Evolutionary conservation across 345 rosid genomes (phyloP).

Genomic region (Acer campestre): DNA sequence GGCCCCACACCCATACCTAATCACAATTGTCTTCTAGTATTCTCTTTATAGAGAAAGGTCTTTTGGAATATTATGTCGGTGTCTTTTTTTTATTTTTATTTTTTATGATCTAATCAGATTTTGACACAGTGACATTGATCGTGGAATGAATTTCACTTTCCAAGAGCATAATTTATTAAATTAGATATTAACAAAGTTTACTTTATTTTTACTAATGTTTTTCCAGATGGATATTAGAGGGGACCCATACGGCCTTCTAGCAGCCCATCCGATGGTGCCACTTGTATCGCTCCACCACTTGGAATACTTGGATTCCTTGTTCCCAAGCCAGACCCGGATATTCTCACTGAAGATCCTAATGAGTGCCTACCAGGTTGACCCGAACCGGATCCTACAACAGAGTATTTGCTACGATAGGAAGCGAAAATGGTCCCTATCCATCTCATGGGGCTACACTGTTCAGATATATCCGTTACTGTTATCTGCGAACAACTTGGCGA

Average conservation of each 20-base stretch:
- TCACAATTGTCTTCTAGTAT: too few relatives aligned
- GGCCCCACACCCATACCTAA: too few relatives aligned
- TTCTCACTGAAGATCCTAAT: slow-evolving; percentile 55
- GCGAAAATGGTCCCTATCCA: slow-evolving; percentile 69
- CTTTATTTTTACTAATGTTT: not conserved
- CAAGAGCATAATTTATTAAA: too few relatives aligned
- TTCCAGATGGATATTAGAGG: slow-evolving; percentile 79
- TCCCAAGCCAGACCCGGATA: slow-evolving; percentile 51
- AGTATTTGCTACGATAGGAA: slow-evolving; percentile 52
- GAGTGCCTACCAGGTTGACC: slow-evolving; percentile 52
- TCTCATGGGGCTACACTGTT: slow-evolving; percentile 87
- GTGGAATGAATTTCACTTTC: too few relatives aligned
- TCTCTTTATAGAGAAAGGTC: too few relatives aligned
- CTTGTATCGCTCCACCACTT: slow-evolving; percentile 81
- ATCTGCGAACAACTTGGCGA: slow-evolving; percentile 42
- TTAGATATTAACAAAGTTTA: too few relatives aligned
- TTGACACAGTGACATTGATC: too few relatives aligned
- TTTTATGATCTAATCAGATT: too few relatives aligned
- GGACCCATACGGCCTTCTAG: slow-evolving; percentile 65
- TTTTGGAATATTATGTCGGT: too few relatives aligned
- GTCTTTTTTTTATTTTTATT: too few relatives aligned
- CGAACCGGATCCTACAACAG: slow-evolving; percentile 71
- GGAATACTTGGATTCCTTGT: slow-evolving; percentile 51
- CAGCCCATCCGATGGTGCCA: slow-evolving; percentile 79
- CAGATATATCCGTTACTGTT: slow-evolving; percentile 56